A percentile compares a stretch with the other conserved stretches of the same genome.
These are phyloP conservation scores for Marasmius sp. DNA, from an alignment of 1,284 basidiomycete genomes.

Conservation along the genomic window DNA sequence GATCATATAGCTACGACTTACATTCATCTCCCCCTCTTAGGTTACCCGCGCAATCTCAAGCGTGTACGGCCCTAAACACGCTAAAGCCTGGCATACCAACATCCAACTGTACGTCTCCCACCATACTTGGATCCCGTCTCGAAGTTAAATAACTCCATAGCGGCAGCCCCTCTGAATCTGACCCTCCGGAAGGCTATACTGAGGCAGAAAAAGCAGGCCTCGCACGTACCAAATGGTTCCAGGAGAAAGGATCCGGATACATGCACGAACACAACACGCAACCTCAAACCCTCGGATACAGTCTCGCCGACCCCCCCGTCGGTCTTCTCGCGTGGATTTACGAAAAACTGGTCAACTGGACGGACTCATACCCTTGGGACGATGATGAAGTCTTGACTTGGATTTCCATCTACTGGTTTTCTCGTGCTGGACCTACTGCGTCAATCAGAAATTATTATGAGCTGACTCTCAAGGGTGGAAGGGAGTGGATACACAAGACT, in stretches of 20 bases:
- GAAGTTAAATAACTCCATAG: neutral
- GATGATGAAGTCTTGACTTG: slow-evolving; percentile 52
- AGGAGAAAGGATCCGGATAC: slow-evolving; percentile 40
- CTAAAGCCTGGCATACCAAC: slow-evolving; percentile 34
- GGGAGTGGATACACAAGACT: neutral
- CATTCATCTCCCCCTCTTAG: slow-evolving; percentile 20
- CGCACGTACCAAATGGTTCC: slow-evolving; percentile 30
- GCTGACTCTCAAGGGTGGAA: neutral
- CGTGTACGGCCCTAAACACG: slow-evolving; percentile 36
- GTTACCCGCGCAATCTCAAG: slow-evolving; percentile 40
- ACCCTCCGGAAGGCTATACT: slow-evolving; percentile 21
- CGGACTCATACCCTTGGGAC: slow-evolving; percentile 47
- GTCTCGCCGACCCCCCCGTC: slow-evolving; percentile 50
- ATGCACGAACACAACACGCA: slow-evolving; percentile 42
- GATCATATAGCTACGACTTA: neutral
- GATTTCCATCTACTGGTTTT: slow-evolving; percentile 50
- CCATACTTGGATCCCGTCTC: neutral
- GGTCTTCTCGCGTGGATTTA: slow-evolving; percentile 59
- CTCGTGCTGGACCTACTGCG: slow-evolving; percentile 43
- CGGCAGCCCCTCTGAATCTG: neutral
- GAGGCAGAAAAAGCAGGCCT: slow-evolving; percentile 33
- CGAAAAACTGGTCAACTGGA: slow-evolving; percentile 52
- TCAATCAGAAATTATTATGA: slow-evolving; percentile 44
- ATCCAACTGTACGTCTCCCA: slow-evolving; percentile 19
- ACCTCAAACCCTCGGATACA: slow-evolving; percentile 56